Evolutionary conservation across 2,329 filamentous ascomycete species (phyloP).

Genomic region (Hymenoscyphus fructigenus): DNA sequence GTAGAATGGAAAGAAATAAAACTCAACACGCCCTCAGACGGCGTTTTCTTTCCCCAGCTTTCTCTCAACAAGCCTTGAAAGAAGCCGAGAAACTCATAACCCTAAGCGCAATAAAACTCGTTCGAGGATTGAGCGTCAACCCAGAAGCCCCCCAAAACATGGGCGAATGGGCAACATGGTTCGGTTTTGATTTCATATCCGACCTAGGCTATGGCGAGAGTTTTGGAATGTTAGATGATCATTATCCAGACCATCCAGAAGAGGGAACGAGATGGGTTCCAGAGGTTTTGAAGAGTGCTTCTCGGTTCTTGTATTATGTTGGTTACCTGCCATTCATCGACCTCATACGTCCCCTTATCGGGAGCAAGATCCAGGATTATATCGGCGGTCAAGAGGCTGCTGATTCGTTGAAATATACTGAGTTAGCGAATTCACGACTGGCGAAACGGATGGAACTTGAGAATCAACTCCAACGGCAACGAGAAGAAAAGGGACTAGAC

Average conservation of each 20-base stretch:
- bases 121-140: constrained; percentile 6
- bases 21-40: constrained; percentile 15
- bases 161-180: constrained; percentile 38
- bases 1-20: constrained; percentile 18
- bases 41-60: constrained; percentile 33
- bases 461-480: background rate
- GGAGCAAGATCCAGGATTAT: constrained; percentile 12
- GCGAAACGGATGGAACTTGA: constrained; percentile 15
- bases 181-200: constrained; percentile 42
- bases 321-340: constrained; percentile 11
- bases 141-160: constrained; percentile 25
- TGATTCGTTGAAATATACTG: constrained; percentile 14
- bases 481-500: background rate
- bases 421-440: constrained; percentile 17
- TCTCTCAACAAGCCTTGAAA: constrained; percentile 34
- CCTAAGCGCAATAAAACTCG: constrained; percentile 13
- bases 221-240: constrained; percentile 36
- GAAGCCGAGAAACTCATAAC: constrained; percentile 34
- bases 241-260: background rate
- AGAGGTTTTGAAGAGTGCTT: constrained; percentile 16
- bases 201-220: constrained; percentile 46
- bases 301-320: constrained; percentile 18
- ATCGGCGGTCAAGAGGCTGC: constrained; percentile 15
- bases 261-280: constrained; percentile 17
- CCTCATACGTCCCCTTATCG: constrained; percentile 15